These are phyloP conservation scores for Rhazya stricta DNA, from an alignment of 257 asterid genomes.

Conservation along the genomic window DNA sequence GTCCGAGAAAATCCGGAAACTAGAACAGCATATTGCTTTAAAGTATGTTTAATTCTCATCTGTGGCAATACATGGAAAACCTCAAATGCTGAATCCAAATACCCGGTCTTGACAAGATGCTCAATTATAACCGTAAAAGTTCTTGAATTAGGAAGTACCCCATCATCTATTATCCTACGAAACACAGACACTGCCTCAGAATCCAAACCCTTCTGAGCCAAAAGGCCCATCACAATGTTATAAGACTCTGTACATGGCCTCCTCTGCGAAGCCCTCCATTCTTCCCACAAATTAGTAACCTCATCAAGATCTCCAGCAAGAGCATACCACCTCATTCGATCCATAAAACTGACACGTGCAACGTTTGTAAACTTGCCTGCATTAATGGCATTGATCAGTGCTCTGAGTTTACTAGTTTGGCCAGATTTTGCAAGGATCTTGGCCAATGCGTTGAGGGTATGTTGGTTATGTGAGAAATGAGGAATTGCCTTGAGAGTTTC, in stretches of 20 bases:
- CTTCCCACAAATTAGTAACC: constrained; percentile 60
- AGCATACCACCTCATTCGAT: constrained; percentile 74
- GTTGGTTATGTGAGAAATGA: constrained; percentile 63
- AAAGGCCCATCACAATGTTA: constrained; percentile 68
- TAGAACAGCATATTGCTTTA: constrained; percentile 61
- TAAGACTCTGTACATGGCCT: constrained; percentile 80
- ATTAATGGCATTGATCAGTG: constrained; percentile 62
- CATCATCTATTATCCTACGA: constrained; percentile 58
- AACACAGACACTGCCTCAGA: constrained; percentile 60
- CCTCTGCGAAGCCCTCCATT: constrained; percentile 62
- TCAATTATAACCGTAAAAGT: constrained; percentile 70
- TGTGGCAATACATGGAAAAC: constrained; percentile 57
- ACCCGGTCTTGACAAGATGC: constrained; percentile 54
- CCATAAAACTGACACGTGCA: constrained; percentile 71
- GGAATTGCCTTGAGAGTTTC: constrained; percentile 56
- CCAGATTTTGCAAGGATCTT: constrained; percentile 75
- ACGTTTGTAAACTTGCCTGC: constrained; percentile 57
- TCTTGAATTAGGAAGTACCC: constrained; percentile 85
- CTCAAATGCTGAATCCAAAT: constrained; percentile 58
- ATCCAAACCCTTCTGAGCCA: constrained; percentile 57
- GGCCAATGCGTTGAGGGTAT: constrained; percentile 70
- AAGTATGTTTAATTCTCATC: constrained; percentile 70
- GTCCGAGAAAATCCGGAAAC: constrained; percentile 50
- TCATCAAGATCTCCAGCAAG: constrained; percentile 62
- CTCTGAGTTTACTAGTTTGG: constrained; percentile 48